Evolutionary conservation across 768 basidiomycete species (phyloP), one percentile per base, ranked within the genome.

Genomic region (Lactifluus echinatus): DNA sequence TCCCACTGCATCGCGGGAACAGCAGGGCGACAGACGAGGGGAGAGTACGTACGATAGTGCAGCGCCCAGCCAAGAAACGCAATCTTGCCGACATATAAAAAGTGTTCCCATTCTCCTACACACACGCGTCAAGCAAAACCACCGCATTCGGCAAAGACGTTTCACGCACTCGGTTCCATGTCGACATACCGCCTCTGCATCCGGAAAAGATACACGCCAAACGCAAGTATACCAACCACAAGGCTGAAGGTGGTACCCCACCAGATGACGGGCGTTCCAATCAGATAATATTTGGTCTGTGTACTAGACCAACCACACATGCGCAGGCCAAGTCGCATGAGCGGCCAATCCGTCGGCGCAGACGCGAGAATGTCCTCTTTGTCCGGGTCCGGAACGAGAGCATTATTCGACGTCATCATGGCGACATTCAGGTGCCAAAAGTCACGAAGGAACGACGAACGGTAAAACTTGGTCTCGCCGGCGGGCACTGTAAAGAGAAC

Each of bases 351-450:
- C 37, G 80, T 79, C 0, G 95, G 94, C 64, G 80, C 82, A 33
- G 93, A 95, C 0, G 95, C 96, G 50, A 99, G 83, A 67, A 97
- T 92, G 69, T 99, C 96, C 65, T 95, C 92, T 73, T 98, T 98
- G 76, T 99, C 96, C 0, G 95, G 93, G 66, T 99, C 93, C 1
- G 96, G 96, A 39, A 98, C 70, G 53, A 99, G 85, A 0, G 96
- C 95, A 67, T 99, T 99, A 75, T 99, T 99, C 4, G 96, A 97
- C 0, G 95, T 96, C 91, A 94, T 93, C 96, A 99, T 99, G 8
- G 94, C 96, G 24, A 99, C 92, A 67, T 99, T 99, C 55, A 99
- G 81, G 69, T 99, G 95, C 85, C 92, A 94, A 72, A 99, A 99
- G 73, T 99, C 95, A 50, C 89, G 85, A 45, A 95, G 73, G 79